Evolutionary conservation across 345 rosid species (phyloP).

Genomic region (Gossypium turneri): DNA sequence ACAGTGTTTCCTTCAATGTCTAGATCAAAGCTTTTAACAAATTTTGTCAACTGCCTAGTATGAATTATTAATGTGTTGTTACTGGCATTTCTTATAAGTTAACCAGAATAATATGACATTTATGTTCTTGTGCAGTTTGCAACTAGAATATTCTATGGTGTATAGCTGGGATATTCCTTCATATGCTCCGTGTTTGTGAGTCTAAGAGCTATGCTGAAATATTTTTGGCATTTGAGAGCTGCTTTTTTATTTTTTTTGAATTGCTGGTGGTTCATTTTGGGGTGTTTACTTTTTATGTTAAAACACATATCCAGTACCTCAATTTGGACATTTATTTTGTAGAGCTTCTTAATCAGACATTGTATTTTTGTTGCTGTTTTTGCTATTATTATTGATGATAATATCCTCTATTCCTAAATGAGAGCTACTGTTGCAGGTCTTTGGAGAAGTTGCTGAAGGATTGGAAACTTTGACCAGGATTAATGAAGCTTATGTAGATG

Average conservation of each 20-base stretch:
- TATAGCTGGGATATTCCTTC: background rate
- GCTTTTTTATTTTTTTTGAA: background rate
- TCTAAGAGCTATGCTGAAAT: background rate
- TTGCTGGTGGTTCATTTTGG: background rate
- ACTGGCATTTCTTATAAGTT: background rate
- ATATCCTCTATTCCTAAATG: background rate
- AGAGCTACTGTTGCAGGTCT: constrained; percentile 45
- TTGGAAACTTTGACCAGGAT: constrained; percentile 64
- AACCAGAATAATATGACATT: background rate
- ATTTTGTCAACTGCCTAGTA: background rate
- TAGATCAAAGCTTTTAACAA: background rate
- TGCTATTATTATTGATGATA: background rate
- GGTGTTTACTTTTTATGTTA: background rate
- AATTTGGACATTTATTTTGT: background rate
- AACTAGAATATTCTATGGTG: background rate
- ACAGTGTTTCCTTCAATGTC: background rate
- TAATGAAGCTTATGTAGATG: constrained; percentile 89
- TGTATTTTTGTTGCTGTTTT: background rate
- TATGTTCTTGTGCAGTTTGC: background rate
- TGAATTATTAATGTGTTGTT: background rate
- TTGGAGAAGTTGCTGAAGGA: constrained; percentile 94
- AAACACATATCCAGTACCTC: background rate
- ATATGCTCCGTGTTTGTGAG: background rate
- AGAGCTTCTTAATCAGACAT: background rate
- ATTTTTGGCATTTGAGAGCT: background rate